Percentiles rank a stretch among this genome's conserved stretches.
These are phyloP conservation scores for Phytopythium helicoides DNA, from an alignment of 352 stramenopile genomes.

Conservation along the genomic window DNA sequence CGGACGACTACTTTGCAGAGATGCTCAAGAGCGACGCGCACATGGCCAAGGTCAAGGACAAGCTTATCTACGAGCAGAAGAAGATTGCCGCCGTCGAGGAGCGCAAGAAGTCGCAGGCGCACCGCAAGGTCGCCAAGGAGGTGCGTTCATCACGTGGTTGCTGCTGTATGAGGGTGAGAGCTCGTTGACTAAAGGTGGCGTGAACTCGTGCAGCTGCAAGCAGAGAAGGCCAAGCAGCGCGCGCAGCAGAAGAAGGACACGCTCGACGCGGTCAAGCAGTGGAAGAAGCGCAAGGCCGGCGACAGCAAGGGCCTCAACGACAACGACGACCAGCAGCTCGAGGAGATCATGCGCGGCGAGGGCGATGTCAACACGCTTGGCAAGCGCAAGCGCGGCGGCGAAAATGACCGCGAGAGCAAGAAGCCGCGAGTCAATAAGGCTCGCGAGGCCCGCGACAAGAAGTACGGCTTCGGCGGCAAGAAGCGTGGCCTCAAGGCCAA, in stretches of 20 bases:
- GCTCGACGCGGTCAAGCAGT: conserved; percentile 85
- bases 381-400: conserved; percentile 43
- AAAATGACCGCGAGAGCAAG: conserved; percentile 35
- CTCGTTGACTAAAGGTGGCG: neutral
- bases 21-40: conserved; percentile 98
- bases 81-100: conserved; percentile 98
- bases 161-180: neutral
- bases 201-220: conserved; percentile 36
- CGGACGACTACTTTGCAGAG: conserved; percentile 98
- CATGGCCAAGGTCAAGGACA: conserved; percentile 97
- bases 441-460: conserved; percentile 75
- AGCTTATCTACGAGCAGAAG: conserved; percentile 99
- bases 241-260: conserved; percentile 87
- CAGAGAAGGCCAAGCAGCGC: conserved; percentile 81
- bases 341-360: conserved; percentile 64
- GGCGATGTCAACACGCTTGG: conserved; percentile 27
- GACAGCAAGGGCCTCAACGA: conserved; percentile 57
- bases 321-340: conserved; percentile 61
- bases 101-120: conserved; percentile 96
- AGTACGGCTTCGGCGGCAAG: conserved; percentile 85
- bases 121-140: conserved; percentile 96
- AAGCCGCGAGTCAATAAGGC: conserved; percentile 68
- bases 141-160: conserved; percentile 25
- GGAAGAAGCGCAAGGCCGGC: conserved; percentile 84
- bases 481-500: conserved; percentile 76